Conservation (phyloP, 805 yeast genomes). For the Wickerhamiella brachini region DNA sequence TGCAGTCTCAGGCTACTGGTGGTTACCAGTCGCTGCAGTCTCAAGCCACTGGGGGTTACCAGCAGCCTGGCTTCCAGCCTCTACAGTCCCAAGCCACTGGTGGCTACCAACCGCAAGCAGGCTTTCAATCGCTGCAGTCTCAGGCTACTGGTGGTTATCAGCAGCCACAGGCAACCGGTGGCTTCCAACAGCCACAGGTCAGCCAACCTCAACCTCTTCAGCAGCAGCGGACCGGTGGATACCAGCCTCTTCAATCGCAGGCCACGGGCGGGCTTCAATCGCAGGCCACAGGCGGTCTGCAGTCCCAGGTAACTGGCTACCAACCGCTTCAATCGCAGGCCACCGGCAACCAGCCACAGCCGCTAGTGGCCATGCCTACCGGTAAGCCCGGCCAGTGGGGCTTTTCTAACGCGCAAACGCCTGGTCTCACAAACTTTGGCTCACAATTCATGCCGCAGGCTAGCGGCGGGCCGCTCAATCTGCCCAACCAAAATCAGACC, state of each 20-base stretch:
- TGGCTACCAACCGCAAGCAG: constrained; percentile 21
- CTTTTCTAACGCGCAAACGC: constrained; percentile 56
- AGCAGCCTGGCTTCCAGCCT: constrained; percentile 12
- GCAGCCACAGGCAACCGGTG: constrained; percentile 24
- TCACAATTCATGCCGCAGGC: constrained; percentile 49
- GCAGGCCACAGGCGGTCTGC: constrained; percentile 15
- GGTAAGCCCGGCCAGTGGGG: constrained; percentile 78
- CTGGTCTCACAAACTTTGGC: constrained; percentile 54
- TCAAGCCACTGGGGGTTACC: constrained; percentile 27
- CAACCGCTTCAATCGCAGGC: constrained; percentile 26
- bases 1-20: constrained; percentile 12
- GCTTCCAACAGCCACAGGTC: constrained; percentile 27
- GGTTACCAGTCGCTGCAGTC: constrained; percentile 26
- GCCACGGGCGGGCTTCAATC: constrained; percentile 21
- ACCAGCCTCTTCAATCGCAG: constrained; percentile 16
- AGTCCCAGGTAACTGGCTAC: constrained; percentile 26
- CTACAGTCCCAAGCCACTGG: constrained; percentile 22
- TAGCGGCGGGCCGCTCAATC: constrained; percentile 18
- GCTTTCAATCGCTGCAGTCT: constrained; percentile 14
- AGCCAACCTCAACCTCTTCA: constrained; percentile 29
- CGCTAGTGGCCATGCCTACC: constrained; percentile 31
- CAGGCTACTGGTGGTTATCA: constrained; percentile 15
- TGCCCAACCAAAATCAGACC: constrained; percentile 26
- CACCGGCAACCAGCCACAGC: constrained; percentile 14
- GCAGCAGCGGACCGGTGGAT: constrained; percentile 58